Evolutionary conservation across 192 early-diverging fungal species (phyloP).

Genomic region (Coemansia sp.): DNA sequence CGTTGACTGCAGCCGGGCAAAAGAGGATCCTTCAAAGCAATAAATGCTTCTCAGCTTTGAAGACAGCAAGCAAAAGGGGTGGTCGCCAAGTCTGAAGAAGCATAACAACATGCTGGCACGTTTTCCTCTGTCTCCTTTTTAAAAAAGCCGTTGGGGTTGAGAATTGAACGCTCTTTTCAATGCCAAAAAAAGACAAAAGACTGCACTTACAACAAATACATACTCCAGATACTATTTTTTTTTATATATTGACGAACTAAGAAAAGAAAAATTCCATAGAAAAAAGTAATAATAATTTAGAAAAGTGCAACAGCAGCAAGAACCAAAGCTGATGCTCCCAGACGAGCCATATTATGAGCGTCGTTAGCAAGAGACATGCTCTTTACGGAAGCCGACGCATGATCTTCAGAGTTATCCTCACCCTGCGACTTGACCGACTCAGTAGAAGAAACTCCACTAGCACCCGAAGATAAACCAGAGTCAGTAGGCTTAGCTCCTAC

Average conservation of each 20-base stretch:
- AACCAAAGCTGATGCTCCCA: constrained; percentile 7
- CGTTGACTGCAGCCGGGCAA: too few relatives aligned
- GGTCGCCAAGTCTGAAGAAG: too few relatives aligned
- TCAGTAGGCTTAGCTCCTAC: not conserved
- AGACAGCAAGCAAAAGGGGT: too few relatives aligned
- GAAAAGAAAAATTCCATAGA: not conserved
- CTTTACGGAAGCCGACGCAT: not conserved
- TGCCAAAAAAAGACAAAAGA: too few relatives aligned
- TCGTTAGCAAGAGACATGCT: constrained; percentile 5
- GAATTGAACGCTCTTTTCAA: too few relatives aligned
- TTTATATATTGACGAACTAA: not conserved
- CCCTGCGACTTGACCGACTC: constrained; percentile 6
- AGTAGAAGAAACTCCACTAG: not conserved
- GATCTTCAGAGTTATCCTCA: constrained; percentile 26
- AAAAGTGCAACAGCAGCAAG: constrained; percentile 5
- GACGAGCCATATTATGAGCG: not conserved
- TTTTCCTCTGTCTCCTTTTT: too few relatives aligned
- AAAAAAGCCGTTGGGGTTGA: too few relatives aligned
- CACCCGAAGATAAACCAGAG: not conserved
- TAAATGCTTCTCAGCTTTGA: too few relatives aligned
- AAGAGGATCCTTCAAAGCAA: too few relatives aligned
- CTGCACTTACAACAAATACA: too few relatives aligned
- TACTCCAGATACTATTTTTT: not conserved
- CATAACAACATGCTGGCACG: too few relatives aligned
- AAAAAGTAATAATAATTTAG: constrained; percentile 3